Evolutionary conservation across 1,284 basidiomycete species (phyloP), one percentile per base, ranked within the genome.

Genomic region (Heliocybe sulcata): DNA sequence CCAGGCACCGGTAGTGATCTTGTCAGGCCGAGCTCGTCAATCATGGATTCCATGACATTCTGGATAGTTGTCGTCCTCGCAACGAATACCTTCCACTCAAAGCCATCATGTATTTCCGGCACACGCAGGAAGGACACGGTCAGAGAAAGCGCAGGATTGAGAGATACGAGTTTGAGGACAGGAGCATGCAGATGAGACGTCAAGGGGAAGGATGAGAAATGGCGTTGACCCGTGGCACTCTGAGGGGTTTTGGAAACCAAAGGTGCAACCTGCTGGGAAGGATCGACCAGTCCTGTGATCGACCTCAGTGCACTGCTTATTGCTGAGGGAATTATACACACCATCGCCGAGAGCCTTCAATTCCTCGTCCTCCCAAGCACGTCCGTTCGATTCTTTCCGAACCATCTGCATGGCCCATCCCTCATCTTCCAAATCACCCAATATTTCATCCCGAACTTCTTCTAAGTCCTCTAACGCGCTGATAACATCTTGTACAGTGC

Each of bases 71-170:
- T 77, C 0, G 65, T 68, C 54, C 76, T 74, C 6, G 85, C 77
- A 52, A 90, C 72, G 67, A 83, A 92, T 48, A 81, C 62, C 53
- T 75, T 83, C 73, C 84, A 84, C 60, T 74, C 64, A 61, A 85
- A 90, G 1, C 75, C 83, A 63, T 92, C 90, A 56, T 86, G 81
- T 56, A 93, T 81, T 65, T 91, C 87, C 0, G 88, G 90, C 20
- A 93, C 81, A 54, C 89, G 84, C 45, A 77, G 68, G 65, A 92
- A 91, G 0, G 76, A 68, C 35, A 88, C 63, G 1, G 73, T 69
- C 2, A 86, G 54, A 3, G 75, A 77, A 23, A 91, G 76, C 14
- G 75, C 69, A 2, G 82, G 78, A 65, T 90, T 81, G 2, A 85
- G 74, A 1, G 87, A 88, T 1, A 93, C 82, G 23, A 93, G 72